Conservation (phyloP, 2,329 filamentous ascomycete genomes). For the Phaeophleospora eucalypticola region DNA sequence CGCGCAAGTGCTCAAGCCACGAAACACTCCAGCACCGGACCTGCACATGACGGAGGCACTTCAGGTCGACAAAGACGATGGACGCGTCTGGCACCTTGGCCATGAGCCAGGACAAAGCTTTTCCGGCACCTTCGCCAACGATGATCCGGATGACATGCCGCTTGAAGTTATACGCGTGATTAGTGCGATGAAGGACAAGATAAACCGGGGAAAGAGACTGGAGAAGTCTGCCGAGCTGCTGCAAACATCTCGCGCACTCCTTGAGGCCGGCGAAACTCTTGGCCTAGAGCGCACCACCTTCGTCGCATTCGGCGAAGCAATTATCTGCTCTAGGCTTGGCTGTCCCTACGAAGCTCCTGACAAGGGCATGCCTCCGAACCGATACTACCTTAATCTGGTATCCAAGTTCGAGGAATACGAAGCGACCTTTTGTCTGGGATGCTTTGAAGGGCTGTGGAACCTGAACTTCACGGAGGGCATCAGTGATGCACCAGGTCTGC, state of each 20-base stretch:
- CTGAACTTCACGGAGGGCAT: slow-evolving; percentile 9
- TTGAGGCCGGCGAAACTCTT: neutral
- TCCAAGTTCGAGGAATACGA: neutral
- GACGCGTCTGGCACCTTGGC: slow-evolving; percentile 17
- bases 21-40: neutral
- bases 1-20: neutral
- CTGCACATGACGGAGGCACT: neutral
- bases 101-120: slow-evolving; percentile 15
- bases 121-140: slow-evolving; percentile 10
- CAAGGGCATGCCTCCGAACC: neutral
- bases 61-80: slow-evolving; percentile 11
- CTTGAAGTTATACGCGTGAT: slow-evolving; percentile 2
- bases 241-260: neutral
- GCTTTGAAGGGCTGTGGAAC: slow-evolving; percentile 20
- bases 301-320: slow-evolving; percentile 5
- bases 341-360: neutral
- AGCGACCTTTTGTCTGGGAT: slow-evolving; percentile 14
- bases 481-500: neutral
- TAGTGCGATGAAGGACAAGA: slow-evolving; percentile 1
- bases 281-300: slow-evolving; percentile 7
- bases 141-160: slow-evolving; percentile 6
- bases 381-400: slow-evolving; percentile 1
- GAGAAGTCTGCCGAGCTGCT: neutral
- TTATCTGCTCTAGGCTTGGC: slow-evolving; percentile 4
- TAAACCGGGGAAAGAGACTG: slow-evolving; percentile 5